Percentiles rank a stretch among this genome's conserved stretches.
Evolutionary conservation across 352 stramenopile genomes (phyloP).

Genomic region (Phytophthora meadii): DNA sequence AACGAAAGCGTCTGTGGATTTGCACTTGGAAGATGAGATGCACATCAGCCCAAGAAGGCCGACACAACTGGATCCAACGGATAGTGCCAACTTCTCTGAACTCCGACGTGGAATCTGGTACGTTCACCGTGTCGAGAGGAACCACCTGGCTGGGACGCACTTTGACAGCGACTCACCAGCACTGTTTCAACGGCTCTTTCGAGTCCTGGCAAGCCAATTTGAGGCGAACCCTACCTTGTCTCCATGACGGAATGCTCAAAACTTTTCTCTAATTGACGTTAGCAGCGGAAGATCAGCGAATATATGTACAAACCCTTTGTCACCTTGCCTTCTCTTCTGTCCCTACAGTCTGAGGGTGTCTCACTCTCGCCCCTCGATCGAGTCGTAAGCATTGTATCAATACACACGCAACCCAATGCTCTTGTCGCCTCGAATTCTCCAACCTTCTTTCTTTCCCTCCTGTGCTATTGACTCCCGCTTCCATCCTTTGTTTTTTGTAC

Average conservation of each 20-base stretch:
- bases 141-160: too few relatives aligned
- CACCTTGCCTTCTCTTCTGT: slow-evolving; percentile 30
- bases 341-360: slow-evolving; percentile 28
- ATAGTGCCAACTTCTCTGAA: too few relatives aligned
- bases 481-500: slow-evolving; percentile 15
- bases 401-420: slow-evolving; percentile 18
- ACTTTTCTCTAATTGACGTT: slow-evolving; percentile 35
- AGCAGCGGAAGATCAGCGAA: slow-evolving; percentile 33
- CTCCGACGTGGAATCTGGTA: too few relatives aligned
- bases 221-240: too few relatives aligned
- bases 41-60: too few relatives aligned
- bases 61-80: slow-evolving; percentile 17
- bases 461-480: slow-evolving; percentile 27
- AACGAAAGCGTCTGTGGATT: too few relatives aligned
- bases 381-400: slow-evolving; percentile 19
- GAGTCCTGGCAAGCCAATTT: too few relatives aligned
- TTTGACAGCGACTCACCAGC: too few relatives aligned
- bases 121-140: too few relatives aligned
- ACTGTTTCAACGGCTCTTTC: too few relatives aligned
- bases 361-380: slow-evolving; percentile 22
- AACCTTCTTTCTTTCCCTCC: slow-evolving; percentile 21
- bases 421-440: slow-evolving; percentile 21
- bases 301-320: slow-evolving; percentile 50
- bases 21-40: too few relatives aligned
- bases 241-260: too few relatives aligned